Evolutionary conservation across 2,329 filamentous ascomycete genomes (phyloP).

Genomic region (Hypocreales sp.): DNA sequence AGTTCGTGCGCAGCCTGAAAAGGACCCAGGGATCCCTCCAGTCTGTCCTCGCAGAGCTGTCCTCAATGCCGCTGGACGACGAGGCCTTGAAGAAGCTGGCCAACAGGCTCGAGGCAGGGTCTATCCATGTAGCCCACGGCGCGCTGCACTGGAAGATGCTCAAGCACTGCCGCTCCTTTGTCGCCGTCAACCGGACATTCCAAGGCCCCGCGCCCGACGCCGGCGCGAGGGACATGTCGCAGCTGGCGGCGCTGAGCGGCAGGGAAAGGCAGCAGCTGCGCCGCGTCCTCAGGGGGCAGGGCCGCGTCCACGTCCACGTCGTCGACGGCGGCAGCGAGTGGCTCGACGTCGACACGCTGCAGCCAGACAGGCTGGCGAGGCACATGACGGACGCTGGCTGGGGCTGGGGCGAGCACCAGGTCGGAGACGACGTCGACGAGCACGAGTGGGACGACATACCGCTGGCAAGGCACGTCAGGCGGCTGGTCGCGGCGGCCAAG

Average conservation of each 20-base stretch:
- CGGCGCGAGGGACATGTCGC: conserved; percentile 9
- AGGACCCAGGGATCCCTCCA: conserved; percentile 6
- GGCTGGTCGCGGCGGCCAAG: conserved; percentile 19
- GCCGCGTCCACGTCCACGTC: conserved; percentile 18
- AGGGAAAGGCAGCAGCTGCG: conserved; percentile 14
- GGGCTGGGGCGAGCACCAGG: conserved; percentile 21
- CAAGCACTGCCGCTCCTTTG: conserved; percentile 14
- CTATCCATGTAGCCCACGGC: conserved; percentile 8
- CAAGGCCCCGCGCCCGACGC: conserved; percentile 14
- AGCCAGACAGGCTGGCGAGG: conserved; percentile 16
- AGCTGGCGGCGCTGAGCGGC: conserved; percentile 7
- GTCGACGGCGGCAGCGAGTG: conserved; percentile 19
- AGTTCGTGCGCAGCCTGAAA: conserved; percentile 8
- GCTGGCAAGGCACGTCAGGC: conserved; percentile 15
- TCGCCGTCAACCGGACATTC: conserved; percentile 16
- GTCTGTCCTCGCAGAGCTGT: conserved; percentile 4
- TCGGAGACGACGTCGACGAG: conserved; percentile 13
- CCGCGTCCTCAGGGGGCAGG: conserved; percentile 16
- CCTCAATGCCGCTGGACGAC: conserved; percentile 2
- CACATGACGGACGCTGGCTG: conserved; percentile 26
- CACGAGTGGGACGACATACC: conserved; percentile 19
- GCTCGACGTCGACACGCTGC: conserved; percentile 16
- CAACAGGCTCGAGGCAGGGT: conserved; percentile 10
- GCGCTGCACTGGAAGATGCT: conserved; percentile 15
- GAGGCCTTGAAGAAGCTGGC: conserved; percentile 4